Percentiles rank a stretch among this genome's conserved stretches.
Conservation (phyloP, 2,329 filamentous ascomycete species). For the Lizonia empirigonia region DNA sequence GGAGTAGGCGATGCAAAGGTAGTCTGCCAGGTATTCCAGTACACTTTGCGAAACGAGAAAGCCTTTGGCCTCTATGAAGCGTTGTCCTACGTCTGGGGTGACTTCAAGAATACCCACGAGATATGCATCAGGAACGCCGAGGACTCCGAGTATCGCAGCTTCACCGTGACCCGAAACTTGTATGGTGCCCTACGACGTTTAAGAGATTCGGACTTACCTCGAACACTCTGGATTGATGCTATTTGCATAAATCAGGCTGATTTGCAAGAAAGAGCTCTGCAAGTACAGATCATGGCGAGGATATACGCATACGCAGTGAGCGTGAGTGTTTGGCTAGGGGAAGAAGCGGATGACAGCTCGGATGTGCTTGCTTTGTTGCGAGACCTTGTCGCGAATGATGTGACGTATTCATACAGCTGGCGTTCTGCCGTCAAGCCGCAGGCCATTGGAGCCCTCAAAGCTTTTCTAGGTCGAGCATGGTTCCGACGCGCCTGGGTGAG, state of each 20-base stretch:
- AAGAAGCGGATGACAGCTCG: neutral
- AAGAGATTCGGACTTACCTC: conserved; percentile 1
- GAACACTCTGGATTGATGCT: conserved; percentile 29
- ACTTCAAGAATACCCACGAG: neutral
- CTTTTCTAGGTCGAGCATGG: conserved; percentile 13
- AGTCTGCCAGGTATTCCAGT: neutral
- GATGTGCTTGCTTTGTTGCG: too few species aligned
- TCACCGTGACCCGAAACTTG: neutral
- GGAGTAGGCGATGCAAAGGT: neutral
- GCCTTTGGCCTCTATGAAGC: conserved; percentile 8
- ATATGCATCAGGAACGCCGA: neutral
- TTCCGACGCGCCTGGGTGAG: conserved; percentile 15
- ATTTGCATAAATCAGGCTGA: conserved; percentile 32
- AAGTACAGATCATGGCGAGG: conserved; percentile 34
- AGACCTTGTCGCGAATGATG: conserved; percentile 1
- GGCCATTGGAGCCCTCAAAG: neutral
- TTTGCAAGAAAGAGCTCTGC: conserved; percentile 25
- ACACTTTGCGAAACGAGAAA: neutral
- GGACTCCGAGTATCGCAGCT: neutral
- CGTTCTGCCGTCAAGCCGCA: neutral
- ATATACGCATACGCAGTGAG: conserved; percentile 31
- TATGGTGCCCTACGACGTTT: conserved; percentile 7
- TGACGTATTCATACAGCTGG: neutral
- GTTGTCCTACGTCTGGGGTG: conserved; percentile 19
- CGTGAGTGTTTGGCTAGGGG: conserved; percentile 37